Base-by-base conservation (phyloP, 495 filamentous ascomycete species). In the Pyronema omphalodes region DNA sequence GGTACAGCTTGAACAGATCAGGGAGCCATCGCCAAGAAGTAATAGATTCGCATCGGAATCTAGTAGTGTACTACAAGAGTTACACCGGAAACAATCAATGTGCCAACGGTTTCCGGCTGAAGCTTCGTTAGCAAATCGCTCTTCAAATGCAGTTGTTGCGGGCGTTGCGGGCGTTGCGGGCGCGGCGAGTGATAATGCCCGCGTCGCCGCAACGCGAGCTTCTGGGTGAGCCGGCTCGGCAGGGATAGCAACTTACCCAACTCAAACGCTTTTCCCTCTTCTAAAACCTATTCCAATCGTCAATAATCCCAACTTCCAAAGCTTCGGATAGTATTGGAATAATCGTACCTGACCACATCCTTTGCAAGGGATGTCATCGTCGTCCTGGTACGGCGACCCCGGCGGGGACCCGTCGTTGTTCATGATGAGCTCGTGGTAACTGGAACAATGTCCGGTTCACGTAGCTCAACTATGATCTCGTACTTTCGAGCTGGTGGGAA, bases 1-100 rank as follows among this genome's bases (percentile, higher is more conserved):
- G 40, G 93, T 99, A 72, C 93, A 99, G 65, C 93, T 93, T 70
- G 94, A 95, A 73, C 93, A 99, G 57, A 99, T 96, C 53, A 99
- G 76, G 6, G 91, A 95, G 40, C 91, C 93, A 68, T 99, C 93
- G 60, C 91, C 93, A 52, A 99, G 84, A 14, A 99, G 80, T 40
- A 99, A 77, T 37, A 99, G 83, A 67, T 99, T 95, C 58, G 93
- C 93, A 67, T 99, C 93, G 37, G 91, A 95, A 70, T 99, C 93
- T 68, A 99, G 83, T 29, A 96, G 77, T 36, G 88, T 93, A 55
- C 78, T 79, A 75, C 91, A 98, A 51, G 85, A 93, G 67, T 94
- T 94, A 74, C 93, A 99, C 62, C 89, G 83, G 69, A 99, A 99
- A 73, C 93, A 99, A 69, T 96, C 86, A 64, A 99, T 88, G 74